Percentiles rank a stretch among this genome's conserved stretches.
phyloP scores from a whole-genome alignment of 169 alveolate genomes.

The Prorocentrum cordatum region DNA sequence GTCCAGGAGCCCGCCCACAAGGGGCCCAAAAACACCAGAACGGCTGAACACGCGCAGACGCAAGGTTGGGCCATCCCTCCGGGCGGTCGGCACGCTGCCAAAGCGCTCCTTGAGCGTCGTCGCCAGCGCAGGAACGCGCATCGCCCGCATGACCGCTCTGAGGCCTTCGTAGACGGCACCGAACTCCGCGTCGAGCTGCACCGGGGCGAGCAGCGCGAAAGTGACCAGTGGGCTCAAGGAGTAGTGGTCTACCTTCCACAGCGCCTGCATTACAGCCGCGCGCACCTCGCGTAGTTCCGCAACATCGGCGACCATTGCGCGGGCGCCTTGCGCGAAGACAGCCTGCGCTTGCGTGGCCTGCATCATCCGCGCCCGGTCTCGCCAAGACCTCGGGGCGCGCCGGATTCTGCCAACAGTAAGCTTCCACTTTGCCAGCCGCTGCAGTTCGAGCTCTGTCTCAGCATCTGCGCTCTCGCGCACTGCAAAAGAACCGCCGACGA shows the following conservation, averaged over 20 bases:
- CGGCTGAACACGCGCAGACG: neutral
- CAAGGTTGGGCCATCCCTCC: neutral
- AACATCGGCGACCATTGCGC: neutral
- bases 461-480: neutral
- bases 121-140: neutral
- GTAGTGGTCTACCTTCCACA: neutral
- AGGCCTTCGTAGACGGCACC: neutral
- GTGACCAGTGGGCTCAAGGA: neutral
- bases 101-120: neutral
- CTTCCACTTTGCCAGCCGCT: neutral
- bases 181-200: neutral
- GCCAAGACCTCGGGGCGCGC: neutral
- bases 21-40: neutral
- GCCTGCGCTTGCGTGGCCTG: conserved; percentile 17
- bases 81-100: neutral
- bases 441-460: neutral
- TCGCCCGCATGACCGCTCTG: neutral
- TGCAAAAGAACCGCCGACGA: neutral
- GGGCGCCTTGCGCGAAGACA: neutral
- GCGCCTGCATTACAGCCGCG: neutral
- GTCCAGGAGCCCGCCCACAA: neutral
- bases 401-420: neutral
- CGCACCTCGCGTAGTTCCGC: neutral
- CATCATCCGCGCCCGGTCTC: neutral
- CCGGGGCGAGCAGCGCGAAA: neutral